phyloP scores from a whole-genome alignment of 2,329 filamentous ascomycete species.

The Aspergillus aculeatus region DNA sequence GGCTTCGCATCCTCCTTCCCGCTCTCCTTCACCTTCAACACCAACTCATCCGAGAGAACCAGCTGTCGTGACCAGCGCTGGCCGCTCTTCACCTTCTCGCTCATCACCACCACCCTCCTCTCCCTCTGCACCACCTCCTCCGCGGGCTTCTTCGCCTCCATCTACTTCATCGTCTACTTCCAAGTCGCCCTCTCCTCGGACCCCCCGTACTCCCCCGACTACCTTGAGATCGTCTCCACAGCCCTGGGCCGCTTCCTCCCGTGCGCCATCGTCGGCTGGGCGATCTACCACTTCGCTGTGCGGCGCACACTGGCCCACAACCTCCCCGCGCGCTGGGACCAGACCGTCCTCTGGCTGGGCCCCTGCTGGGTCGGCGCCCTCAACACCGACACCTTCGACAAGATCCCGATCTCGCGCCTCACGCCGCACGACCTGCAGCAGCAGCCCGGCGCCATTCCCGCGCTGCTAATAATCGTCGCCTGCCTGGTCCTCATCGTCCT shows the following conservation, averaged over 20 bases:
- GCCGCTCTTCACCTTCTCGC: conserved; percentile 56
- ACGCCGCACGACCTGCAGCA: conserved; percentile 61
- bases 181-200: conserved; percentile 62
- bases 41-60: conserved; percentile 22
- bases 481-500: conserved; percentile 53
- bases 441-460: conserved; percentile 59
- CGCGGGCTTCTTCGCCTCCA: conserved; percentile 55
- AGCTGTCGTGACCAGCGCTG: conserved; percentile 57
- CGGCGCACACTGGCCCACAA: conserved; percentile 46
- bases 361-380: conserved; percentile 60
- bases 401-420: conserved; percentile 61
- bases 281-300: conserved; percentile 57
- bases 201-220: conserved; percentile 55
- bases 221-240: conserved; percentile 55
- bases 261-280: conserved; percentile 58
- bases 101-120: conserved; percentile 54
- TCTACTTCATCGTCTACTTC: conserved; percentile 58
- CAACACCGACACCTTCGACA: conserved; percentile 64
- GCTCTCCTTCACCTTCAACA: conserved; percentile 55
- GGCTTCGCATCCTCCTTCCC: conserved; percentile 59
- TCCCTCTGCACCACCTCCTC: conserved; percentile 59
- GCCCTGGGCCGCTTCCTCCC: conserved; percentile 59
- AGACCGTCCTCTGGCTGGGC: conserved; percentile 61
- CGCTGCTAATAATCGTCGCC: conserved; percentile 55
- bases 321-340: conserved; percentile 59